phyloP scores from a whole-genome alignment of 495 filamentous ascomycete genomes.

The Daldinia decipiens region DNA sequence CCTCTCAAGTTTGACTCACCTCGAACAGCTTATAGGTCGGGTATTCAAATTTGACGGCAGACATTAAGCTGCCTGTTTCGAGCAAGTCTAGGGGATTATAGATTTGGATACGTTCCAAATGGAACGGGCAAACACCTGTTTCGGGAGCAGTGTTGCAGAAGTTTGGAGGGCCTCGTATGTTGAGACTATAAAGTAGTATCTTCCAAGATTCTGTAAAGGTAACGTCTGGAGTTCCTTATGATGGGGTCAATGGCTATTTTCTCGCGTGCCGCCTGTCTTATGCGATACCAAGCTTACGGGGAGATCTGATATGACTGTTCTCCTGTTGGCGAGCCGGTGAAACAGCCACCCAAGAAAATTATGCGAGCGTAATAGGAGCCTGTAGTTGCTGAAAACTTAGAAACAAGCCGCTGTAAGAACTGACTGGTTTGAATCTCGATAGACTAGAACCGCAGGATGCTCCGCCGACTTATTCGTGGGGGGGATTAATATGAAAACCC shows the following conservation, averaged over 20 bases:
- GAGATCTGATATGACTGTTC: slow-evolving; percentile 34
- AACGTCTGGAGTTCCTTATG: slow-evolving; percentile 1
- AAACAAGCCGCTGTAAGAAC: slow-evolving; percentile 32
- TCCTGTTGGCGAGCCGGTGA: slow-evolving; percentile 36
- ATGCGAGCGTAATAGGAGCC: slow-evolving; percentile 21
- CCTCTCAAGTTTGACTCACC: slow-evolving; percentile 49
- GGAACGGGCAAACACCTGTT: slow-evolving; percentile 45
- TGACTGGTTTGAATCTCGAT: slow-evolving; percentile 36
- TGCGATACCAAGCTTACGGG: slow-evolving; percentile 39
- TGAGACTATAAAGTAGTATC: slow-evolving; percentile 5
- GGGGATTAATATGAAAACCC: slow-evolving; percentile 47
- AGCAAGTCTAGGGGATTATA: slow-evolving; percentile 24
- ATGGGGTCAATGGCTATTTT: slow-evolving; percentile 1
- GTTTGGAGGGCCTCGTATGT: slow-evolving; percentile 30
- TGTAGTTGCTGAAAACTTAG: slow-evolving; percentile 33
- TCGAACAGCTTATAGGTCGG: slow-evolving; percentile 63
- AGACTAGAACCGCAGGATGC: slow-evolving; percentile 40
- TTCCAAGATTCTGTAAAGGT: not conserved
- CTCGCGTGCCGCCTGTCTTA: slow-evolving; percentile 44
- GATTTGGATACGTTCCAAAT: slow-evolving; percentile 35
- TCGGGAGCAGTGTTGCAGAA: slow-evolving; percentile 47
- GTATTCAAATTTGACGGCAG: slow-evolving; percentile 59
- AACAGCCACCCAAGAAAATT: slow-evolving; percentile 44
- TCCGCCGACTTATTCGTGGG: slow-evolving; percentile 38
- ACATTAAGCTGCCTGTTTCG: slow-evolving; percentile 59